Percentiles rank a stretch among this genome's conserved stretches.
phyloP scores from a whole-genome alignment of 2,329 filamentous ascomycete species.

The Claviceps digitariae region DNA sequence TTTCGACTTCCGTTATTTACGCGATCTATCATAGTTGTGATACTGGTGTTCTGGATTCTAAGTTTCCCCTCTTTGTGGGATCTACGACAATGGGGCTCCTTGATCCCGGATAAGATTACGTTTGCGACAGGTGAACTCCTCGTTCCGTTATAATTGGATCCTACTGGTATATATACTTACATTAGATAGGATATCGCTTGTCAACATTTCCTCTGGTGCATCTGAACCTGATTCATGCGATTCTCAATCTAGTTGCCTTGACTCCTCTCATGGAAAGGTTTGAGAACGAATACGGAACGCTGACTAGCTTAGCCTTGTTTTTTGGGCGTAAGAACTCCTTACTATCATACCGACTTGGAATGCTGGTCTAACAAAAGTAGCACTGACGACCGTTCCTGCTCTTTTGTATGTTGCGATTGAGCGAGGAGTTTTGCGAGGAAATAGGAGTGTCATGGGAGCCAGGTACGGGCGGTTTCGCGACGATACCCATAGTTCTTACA shows the following conservation, averaged over 20 bases:
- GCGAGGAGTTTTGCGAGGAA: constrained; percentile 53
- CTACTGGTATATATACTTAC: neutral
- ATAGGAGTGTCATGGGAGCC: constrained; percentile 66
- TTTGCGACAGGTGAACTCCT: constrained; percentile 49
- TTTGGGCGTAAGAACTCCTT: constrained; percentile 62
- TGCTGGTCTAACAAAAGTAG: constrained; percentile 24
- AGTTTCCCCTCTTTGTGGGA: constrained; percentile 58
- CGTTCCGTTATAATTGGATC: neutral
- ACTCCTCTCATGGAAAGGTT: constrained; percentile 87
- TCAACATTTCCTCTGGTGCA: constrained; percentile 91
- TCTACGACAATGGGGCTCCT: constrained; percentile 60
- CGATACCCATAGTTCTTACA: neutral
- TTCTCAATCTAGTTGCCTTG: constrained; percentile 68
- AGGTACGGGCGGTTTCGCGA: constrained; percentile 40
- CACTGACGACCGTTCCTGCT: constrained; percentile 69
- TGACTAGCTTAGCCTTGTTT: constrained; percentile 78
- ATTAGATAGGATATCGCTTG: constrained; percentile 63
- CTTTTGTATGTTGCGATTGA: constrained; percentile 70
- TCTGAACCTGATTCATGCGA: constrained; percentile 61
- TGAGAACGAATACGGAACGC: constrained; percentile 80
- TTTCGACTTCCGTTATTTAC: constrained; percentile 82
- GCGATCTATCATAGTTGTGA: constrained; percentile 50
- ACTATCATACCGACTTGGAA: neutral
- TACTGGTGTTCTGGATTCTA: constrained; percentile 49
- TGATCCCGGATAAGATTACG: constrained; percentile 65